These are phyloP conservation scores for Trametes cubensis DNA, from an alignment of 768 basidiomycete species.

Conservation along the genomic window DNA sequence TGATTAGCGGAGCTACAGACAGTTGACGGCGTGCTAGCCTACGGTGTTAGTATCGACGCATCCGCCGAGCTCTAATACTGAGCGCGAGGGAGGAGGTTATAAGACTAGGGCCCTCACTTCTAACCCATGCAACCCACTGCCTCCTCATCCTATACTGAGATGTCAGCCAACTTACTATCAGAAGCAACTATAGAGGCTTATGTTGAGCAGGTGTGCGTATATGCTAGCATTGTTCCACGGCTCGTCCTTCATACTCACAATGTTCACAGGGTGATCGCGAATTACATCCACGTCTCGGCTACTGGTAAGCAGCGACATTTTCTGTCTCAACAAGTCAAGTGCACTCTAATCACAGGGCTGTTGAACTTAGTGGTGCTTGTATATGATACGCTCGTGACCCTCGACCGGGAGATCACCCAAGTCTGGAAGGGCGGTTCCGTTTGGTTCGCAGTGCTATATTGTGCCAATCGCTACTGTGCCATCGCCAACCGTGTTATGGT, in stretches of 20 bases:
- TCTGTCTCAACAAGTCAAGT: neutral
- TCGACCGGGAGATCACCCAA: neutral
- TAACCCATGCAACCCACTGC: no score
- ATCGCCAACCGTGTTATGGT: neutral
- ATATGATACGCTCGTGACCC: conserved; percentile 1
- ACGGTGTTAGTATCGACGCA: no score
- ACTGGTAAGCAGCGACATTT: neutral
- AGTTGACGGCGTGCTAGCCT: no score
- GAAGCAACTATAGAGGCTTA: neutral
- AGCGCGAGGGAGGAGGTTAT: no score
- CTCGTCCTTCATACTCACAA: neutral
- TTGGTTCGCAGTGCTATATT: neutral
- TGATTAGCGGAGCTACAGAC: no score
- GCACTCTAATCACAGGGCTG: neutral
- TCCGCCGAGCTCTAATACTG: no score
- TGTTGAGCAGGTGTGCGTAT: neutral
- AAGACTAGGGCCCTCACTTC: no score
- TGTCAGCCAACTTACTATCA: no score
- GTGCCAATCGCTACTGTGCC: neutral
- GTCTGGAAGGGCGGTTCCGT: neutral
- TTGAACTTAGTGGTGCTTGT: conserved; percentile 2
- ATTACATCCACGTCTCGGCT: conserved; percentile 12
- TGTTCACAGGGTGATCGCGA: neutral
- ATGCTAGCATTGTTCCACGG: neutral
- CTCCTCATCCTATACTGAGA: no score